Evolutionary conservation across 2,329 filamentous ascomycete species (phyloP).

Genomic region (Incumbomyces lentus): DNA sequence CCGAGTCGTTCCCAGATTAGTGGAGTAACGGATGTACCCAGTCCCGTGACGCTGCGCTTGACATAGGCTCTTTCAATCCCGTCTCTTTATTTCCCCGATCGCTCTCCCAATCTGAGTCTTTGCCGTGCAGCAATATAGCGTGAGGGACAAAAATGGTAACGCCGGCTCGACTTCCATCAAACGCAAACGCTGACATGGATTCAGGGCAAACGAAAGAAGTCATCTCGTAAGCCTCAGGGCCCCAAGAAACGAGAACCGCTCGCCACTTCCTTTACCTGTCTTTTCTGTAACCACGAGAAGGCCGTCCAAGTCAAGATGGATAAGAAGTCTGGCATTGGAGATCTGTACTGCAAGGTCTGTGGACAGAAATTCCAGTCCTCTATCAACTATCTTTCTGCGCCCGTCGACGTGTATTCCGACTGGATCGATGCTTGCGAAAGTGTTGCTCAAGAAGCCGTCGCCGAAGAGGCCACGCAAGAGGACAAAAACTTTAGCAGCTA

Average conservation of each 20-base stretch:
- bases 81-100: too few relatives aligned
- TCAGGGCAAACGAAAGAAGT: slow-evolving; percentile 86
- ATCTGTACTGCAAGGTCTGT: slow-evolving; percentile 82
- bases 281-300: slow-evolving; percentile 98
- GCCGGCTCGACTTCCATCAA: too few relatives aligned
- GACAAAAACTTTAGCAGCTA: slow-evolving; percentile 22
- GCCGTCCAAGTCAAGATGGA: slow-evolving; percentile 85
- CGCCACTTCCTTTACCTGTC: slow-evolving; percentile 78
- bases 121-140: too few relatives aligned
- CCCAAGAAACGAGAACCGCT: slow-evolving; percentile 57
- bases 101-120: too few relatives aligned
- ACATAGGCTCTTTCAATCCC: too few relatives aligned
- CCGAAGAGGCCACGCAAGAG: slow-evolving; percentile 22
- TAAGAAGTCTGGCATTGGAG: slow-evolving; percentile 80
- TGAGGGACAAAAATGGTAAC: too few relatives aligned
- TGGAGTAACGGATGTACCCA: too few relatives aligned
- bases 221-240: slow-evolving; percentile 59
- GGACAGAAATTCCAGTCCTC: slow-evolving; percentile 86
- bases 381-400: slow-evolving; percentile 74
- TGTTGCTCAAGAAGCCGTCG: slow-evolving; percentile 52
- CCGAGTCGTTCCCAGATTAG: too few relatives aligned
- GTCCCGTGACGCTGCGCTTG: too few relatives aligned
- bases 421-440: slow-evolving; percentile 93
- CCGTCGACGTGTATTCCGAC: slow-evolving; percentile 93
- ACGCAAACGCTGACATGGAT: not conserved